Evolutionary conservation across 106 monocot genomes (phyloP).

Genomic region (Alisma plantagoaquatica): DNA sequence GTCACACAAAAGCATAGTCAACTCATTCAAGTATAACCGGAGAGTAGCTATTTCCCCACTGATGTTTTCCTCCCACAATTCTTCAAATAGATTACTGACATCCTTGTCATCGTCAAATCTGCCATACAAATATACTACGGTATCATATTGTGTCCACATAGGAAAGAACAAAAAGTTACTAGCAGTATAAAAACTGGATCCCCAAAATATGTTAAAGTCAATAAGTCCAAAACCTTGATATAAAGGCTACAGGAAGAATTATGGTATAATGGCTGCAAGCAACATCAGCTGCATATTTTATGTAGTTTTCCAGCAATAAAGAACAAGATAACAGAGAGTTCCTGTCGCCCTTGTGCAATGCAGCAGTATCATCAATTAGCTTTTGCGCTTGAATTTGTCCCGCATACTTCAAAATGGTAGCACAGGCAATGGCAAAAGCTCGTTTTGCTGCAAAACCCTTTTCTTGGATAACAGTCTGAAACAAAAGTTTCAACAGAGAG

Average conservation of each 20-base stretch:
- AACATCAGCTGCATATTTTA: constrained; percentile 61
- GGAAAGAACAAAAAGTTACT: not conserved
- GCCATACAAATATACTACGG: constrained; percentile 1
- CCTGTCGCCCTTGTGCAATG: constrained; percentile 74
- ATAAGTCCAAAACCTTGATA: constrained; percentile 44
- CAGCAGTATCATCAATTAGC: constrained; percentile 68
- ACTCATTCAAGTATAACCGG: constrained; percentile 72
- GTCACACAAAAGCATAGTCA: constrained; percentile 55
- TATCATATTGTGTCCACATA: not conserved
- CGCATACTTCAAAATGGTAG: constrained; percentile 59
- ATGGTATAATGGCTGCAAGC: constrained; percentile 57
- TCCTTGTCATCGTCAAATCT: constrained; percentile 99
- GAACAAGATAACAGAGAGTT: constrained; percentile 82
- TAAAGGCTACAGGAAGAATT: constrained; percentile 64
- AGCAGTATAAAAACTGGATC: not conserved
- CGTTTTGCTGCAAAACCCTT: constrained; percentile 70
- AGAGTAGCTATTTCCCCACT: constrained; percentile 78
- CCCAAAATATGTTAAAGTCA: not conserved
- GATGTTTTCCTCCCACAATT: constrained; percentile 88
- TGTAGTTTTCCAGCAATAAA: constrained; percentile 64
- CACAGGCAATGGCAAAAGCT: constrained; percentile 84
- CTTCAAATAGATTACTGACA: constrained; percentile 68
- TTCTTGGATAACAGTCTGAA: constrained; percentile 69
- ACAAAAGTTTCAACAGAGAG: constrained; percentile 51
- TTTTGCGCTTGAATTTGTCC: constrained; percentile 53